Conservation (phyloP, 31 red algal genomes). For the Asparagopsis taxiformis region DNA sequence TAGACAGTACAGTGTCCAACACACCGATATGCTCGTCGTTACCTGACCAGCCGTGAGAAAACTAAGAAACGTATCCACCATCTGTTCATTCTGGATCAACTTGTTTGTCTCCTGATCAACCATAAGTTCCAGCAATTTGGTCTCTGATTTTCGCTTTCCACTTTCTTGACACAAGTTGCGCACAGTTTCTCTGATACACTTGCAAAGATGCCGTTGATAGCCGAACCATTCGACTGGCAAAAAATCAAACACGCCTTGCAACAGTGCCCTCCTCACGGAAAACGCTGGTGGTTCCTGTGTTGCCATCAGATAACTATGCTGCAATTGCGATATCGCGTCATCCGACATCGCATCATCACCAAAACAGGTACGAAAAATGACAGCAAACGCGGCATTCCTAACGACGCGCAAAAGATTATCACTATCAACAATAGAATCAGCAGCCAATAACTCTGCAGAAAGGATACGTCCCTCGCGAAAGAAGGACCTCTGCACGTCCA, state of each 20-base stretch:
- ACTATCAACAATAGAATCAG: too few species aligned
- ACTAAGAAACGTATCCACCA: conserved; percentile 3
- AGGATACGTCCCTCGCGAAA: conserved; percentile 6
- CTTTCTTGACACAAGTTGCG: background rate
- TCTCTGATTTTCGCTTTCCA: background rate
- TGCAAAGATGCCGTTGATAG: background rate
- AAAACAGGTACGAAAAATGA: conserved; percentile 10
- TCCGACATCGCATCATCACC: background rate
- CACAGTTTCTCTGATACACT: background rate
- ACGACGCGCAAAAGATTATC: background rate
- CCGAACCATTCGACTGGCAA: background rate
- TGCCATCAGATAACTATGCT: background rate
- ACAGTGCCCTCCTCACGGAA: background rate
- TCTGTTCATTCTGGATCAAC: background rate
- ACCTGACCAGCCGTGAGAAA: conserved; percentile 11
- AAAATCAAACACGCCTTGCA: background rate
- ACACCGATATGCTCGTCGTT: conserved; percentile 4
- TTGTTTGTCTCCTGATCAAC: conserved; percentile 17
- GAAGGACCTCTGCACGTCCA: background rate
- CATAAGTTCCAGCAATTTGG: background rate
- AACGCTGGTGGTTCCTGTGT: background rate
- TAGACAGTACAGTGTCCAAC: conserved; percentile 9
- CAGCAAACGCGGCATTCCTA: background rate
- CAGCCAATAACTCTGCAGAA: too few species aligned
- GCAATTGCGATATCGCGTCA: background rate